Evolutionary conservation across 225 moss, liverwort and hornwort genomes (phyloP).

Genomic region (Straminergon stramineum): DNA sequence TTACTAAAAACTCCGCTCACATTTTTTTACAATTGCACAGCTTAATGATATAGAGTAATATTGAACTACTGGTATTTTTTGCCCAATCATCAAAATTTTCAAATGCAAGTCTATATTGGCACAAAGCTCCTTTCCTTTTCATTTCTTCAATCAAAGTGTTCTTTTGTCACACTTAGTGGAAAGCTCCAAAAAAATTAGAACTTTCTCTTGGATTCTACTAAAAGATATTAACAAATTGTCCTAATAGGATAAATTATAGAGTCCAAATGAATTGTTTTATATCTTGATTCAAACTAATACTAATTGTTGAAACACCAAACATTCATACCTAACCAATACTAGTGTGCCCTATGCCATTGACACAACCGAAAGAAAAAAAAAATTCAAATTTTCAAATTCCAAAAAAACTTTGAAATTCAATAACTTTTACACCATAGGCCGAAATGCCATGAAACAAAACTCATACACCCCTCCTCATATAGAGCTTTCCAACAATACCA

Average conservation of each 20-base stretch:
- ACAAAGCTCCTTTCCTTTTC: background rate
- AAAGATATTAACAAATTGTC: background rate
- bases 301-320: background rate
- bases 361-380: no score
- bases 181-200: background rate
- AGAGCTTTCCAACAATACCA: no score
- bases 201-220: background rate
- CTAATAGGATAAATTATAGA: background rate
- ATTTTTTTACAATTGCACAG: background rate
- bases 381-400: no score
- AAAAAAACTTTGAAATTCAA: no score
- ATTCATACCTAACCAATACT: background rate
- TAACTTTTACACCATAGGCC: no score
- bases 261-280: background rate
- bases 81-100: fast-evolving
- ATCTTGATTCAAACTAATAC: background rate
- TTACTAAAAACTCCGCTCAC: fast-evolving
- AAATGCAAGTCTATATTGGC: background rate
- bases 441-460: no score
- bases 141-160: background rate
- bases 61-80: background rate
- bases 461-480: no score
- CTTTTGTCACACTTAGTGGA: background rate
- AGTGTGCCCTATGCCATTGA: no score
- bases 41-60: background rate